Evolutionary conservation across 75 land plant species (phyloP).

Genomic region (Larix kaempferi): DNA sequence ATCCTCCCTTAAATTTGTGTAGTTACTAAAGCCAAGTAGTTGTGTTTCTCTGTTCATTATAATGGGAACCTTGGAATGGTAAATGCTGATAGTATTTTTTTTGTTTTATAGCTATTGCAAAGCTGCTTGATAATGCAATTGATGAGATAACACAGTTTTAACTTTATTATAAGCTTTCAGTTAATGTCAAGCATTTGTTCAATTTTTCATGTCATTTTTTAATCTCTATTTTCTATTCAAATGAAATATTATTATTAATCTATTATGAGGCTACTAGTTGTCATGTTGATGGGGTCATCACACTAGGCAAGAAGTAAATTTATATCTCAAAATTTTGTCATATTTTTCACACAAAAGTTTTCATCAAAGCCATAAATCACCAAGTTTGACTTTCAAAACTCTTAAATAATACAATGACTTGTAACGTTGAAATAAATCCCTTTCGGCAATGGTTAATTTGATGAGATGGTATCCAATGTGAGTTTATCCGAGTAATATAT

Average conservation of each 20-base stretch:
- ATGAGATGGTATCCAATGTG: too few species aligned
- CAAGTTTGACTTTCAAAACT: too few species aligned
- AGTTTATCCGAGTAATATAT: too few species aligned
- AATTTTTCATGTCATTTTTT: not conserved
- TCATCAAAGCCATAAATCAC: too few species aligned
- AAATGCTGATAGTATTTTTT: not conserved
- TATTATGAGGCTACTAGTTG: not conserved
- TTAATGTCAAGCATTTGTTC: not conserved
- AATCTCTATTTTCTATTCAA: not conserved
- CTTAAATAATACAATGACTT: too few species aligned
- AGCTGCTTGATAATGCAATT: conserved; percentile 88
- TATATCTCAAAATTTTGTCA: not conserved
- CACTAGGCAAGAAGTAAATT: not conserved
- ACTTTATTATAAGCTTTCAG: not conserved
- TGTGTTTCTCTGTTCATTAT: not conserved
- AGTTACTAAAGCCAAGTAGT: not conserved
- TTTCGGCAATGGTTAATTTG: too few species aligned
- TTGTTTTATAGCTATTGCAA: conserved; percentile 75
- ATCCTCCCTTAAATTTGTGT: not conserved
- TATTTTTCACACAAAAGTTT: too few species aligned
- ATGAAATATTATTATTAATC: not conserved
- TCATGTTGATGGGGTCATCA: not conserved
- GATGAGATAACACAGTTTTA: conserved; percentile 57
- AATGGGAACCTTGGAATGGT: not conserved
- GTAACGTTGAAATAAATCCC: too few species aligned